Conservation (phyloP, 495 filamentous ascomycete genomes). For the Xylaria flabelliformis region DNA sequence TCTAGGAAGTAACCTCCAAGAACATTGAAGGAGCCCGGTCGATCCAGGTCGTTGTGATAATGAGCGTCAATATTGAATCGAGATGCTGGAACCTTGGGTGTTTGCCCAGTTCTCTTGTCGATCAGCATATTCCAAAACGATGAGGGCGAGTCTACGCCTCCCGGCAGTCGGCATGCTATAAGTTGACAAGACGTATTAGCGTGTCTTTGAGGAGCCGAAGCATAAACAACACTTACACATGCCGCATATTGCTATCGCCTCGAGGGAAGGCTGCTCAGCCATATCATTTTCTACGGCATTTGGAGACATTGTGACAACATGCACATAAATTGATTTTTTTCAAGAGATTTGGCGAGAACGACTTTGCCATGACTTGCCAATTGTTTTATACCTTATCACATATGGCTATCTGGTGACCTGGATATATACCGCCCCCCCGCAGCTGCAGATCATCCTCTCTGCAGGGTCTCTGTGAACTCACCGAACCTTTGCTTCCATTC, state of each 20-base stretch:
- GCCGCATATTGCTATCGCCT: slow-evolving; percentile 55
- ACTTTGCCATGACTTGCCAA: background rate
- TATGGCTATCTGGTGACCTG: background rate
- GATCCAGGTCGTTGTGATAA: slow-evolving; percentile 18
- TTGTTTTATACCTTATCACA: slow-evolving; percentile 1
- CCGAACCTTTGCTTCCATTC: background rate
- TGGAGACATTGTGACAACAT: slow-evolving; percentile 21
- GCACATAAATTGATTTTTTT: slow-evolving; percentile 1
- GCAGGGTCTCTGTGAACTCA: background rate
- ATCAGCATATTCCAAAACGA: slow-evolving; percentile 59
- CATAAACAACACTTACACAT: slow-evolving; percentile 45
- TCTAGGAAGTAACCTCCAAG: slow-evolving; percentile 48
- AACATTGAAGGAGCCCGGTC: slow-evolving; percentile 24
- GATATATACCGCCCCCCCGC: background rate
- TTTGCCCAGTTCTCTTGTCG: slow-evolving; percentile 23
- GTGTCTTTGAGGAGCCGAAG: background rate
- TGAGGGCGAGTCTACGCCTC: slow-evolving; percentile 25
- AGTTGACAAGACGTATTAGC: background rate
- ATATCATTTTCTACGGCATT: slow-evolving; percentile 14
- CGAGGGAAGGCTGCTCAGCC: slow-evolving; percentile 21
- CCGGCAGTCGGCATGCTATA: slow-evolving; percentile 26
- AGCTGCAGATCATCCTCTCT: background rate
- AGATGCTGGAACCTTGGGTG: slow-evolving; percentile 23
- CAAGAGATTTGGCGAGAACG: background rate
- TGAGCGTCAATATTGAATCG: slow-evolving; percentile 30